phyloP scores from a whole-genome alignment of 345 rosid species.

The Camelina sativa region DNA sequence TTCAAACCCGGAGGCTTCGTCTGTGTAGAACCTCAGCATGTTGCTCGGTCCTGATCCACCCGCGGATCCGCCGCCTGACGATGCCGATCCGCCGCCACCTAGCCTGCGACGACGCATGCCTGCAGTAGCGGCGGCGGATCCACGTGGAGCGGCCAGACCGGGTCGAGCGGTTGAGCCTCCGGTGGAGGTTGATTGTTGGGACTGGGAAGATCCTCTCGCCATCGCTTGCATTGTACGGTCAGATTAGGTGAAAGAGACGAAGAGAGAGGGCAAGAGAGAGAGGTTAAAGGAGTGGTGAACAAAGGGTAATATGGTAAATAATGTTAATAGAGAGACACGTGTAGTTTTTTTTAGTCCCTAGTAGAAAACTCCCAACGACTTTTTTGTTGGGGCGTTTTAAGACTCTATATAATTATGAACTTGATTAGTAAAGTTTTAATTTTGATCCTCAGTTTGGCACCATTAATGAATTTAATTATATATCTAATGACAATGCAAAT shows the following conservation, averaged over 20 bases:
- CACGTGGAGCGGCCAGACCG: slow-evolving; percentile 78
- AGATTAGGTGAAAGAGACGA: background rate
- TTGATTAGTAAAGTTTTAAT: too few relatives aligned
- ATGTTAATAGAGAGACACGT: slow-evolving; percentile 25
- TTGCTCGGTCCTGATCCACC: slow-evolving; percentile 58
- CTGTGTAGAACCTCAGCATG: slow-evolving; percentile 97
- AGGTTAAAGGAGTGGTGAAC: background rate
- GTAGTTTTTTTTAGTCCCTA: background rate
- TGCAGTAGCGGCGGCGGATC: slow-evolving; percentile 89
- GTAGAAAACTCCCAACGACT: too few relatives aligned
- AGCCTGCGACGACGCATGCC: slow-evolving; percentile 93
- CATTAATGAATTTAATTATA: too few relatives aligned
- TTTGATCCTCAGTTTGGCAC: too few relatives aligned
- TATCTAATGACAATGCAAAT: too few relatives aligned
- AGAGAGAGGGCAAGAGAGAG: background rate
- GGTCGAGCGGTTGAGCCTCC: slow-evolving; percentile 66
- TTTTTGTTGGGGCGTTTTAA: too few relatives aligned
- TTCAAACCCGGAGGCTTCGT: slow-evolving; percentile 91
- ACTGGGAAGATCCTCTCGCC: slow-evolving; percentile 89
- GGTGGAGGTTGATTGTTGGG: slow-evolving; percentile 65
- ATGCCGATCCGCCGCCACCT: slow-evolving; percentile 43
- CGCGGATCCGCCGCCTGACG: slow-evolving; percentile 45
- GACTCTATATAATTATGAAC: too few relatives aligned
- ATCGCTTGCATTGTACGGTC: slow-evolving; percentile 40
- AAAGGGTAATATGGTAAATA: slow-evolving; percentile 29